Evolutionary conservation across 2,329 filamentous ascomycete genomes (phyloP).

Genomic region (Podosphaera aphanis): DNA sequence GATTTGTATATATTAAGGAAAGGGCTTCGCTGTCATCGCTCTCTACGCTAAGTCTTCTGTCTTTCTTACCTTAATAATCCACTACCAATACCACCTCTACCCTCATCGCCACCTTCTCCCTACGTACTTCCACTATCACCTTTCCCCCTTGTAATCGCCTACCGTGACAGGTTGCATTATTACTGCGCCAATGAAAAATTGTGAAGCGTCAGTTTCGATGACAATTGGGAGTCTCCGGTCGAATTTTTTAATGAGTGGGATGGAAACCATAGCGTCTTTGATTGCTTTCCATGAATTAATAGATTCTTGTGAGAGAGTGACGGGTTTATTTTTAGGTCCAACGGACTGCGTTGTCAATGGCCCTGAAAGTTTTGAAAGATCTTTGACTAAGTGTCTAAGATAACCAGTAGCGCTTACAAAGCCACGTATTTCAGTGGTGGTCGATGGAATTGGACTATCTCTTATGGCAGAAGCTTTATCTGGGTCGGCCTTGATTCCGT

Average conservation of each 20-base stretch:
- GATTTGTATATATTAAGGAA: too few relatives aligned
- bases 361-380: neutral
- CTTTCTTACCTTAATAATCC: too few relatives aligned
- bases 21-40: too few relatives aligned
- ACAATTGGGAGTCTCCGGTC: neutral
- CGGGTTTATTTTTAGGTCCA: neutral
- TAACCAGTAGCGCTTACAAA: neutral
- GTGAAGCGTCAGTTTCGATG: neutral
- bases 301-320: neutral
- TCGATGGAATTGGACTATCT: neutral
- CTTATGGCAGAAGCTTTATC: neutral
- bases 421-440: neutral
- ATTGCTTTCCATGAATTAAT: neutral
- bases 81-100: too few relatives aligned
- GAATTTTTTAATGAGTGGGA: neutral
- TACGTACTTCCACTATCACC: too few relatives aligned
- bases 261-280: neutral
- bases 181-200: neutral
- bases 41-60: too few relatives aligned
- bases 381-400: neutral
- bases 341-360: neutral
- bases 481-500: neutral
- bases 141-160: too few relatives aligned
- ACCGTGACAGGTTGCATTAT: too few relatives aligned
- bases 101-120: too few relatives aligned